phyloP scores from a whole-genome alignment of 352 stramenopile species.

The Phytophthora sp. region DNA sequence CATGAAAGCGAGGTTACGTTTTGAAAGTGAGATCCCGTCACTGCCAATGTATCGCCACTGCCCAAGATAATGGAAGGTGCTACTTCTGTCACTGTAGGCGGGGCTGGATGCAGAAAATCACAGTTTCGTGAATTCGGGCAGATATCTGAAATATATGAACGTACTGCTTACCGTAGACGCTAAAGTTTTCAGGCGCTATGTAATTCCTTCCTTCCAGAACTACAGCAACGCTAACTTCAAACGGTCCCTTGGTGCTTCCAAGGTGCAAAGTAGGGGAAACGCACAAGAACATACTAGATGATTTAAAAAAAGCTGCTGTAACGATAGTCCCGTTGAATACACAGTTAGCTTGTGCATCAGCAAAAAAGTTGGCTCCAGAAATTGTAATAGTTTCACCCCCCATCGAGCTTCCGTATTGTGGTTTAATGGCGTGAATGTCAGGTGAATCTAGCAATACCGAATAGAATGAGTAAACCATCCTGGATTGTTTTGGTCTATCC shows the following conservation, averaged over 20 bases:
- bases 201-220: slow-evolving; percentile 33
- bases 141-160: too few relatives aligned
- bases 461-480: background rate
- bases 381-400: slow-evolving; percentile 36
- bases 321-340: slow-evolving; percentile 48
- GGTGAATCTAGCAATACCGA: slow-evolving; percentile 40
- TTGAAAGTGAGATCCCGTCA: slow-evolving; percentile 35
- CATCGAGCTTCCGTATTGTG: slow-evolving; percentile 27
- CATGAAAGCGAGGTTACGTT: slow-evolving; percentile 40
- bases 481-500: too few relatives aligned
- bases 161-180: slow-evolving; percentile 27
- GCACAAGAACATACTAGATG: slow-evolving; percentile 32
- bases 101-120: slow-evolving; percentile 15
- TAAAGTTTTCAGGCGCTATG: slow-evolving; percentile 24
- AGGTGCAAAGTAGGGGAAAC: slow-evolving; percentile 29
- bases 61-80: slow-evolving; percentile 37
- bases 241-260: background rate
- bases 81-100: slow-evolving; percentile 26
- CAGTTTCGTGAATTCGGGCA: background rate
- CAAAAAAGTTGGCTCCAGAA: slow-evolving; percentile 41
- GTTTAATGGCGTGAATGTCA: slow-evolving; percentile 30
- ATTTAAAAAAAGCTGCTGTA: slow-evolving; percentile 29
- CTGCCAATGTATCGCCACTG: slow-evolving; percentile 26
- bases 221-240: slow-evolving; percentile 29
- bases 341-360: slow-evolving; percentile 30